Base-by-base conservation (phyloP, 139 green algal species). In the Desmodesmus armatus region DNA sequence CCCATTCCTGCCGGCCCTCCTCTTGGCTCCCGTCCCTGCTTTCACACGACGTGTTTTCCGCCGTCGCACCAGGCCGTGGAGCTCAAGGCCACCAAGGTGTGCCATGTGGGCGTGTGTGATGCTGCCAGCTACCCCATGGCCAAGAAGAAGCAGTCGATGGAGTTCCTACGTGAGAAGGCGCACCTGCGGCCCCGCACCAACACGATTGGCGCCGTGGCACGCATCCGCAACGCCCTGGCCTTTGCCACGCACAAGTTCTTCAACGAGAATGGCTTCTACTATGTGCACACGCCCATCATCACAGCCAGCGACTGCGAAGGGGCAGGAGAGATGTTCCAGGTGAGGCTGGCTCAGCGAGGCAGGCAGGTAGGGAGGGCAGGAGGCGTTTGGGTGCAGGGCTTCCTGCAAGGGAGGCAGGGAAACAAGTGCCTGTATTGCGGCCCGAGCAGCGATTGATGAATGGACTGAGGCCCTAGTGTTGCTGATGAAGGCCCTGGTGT, bases 311-410 rank as follows among this genome's bases (percentile, higher is more conserved):
- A 99, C 87, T 98, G 94, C 84, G 98, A 99, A 89, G 98, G 98
- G 35, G 98, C 98, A 27, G 98, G 98, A 29, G 98, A 99, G 92
- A 98, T 99, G 96, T 99, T 99, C 91, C 96, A 98, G 93, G 97
- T 98, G 39, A 51, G 92, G 43, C n/a, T n/a, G n/a, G n/a, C n/a
- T n/a, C n/a, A n/a, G n/a, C n/a, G n/a, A n/a, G n/a, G n/a, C n/a
- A n/a, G n/a, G n/a, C n/a, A n/a, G n/a, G n/a, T n/a, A n/a, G n/a
- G n/a, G n/a, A n/a, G n/a, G n/a, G n/a, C n/a, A n/a, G n/a, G n/a
- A n/a, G n/a, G n/a, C n/a, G n/a, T n/a, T n/a, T n/a, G n/a, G n/a
- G n/a, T n/a, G n/a, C n/a, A n/a, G n/a, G n/a, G n/a, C n/a, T n/a
- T n/a, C n/a, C n/a, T n/a, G n/a, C n/a, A n/a, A n/a, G n/a, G n/a